These are phyloP conservation scores for Blastomyces silverae DNA, from an alignment of 2,329 filamentous ascomycete genomes.

Conservation along the genomic window DNA sequence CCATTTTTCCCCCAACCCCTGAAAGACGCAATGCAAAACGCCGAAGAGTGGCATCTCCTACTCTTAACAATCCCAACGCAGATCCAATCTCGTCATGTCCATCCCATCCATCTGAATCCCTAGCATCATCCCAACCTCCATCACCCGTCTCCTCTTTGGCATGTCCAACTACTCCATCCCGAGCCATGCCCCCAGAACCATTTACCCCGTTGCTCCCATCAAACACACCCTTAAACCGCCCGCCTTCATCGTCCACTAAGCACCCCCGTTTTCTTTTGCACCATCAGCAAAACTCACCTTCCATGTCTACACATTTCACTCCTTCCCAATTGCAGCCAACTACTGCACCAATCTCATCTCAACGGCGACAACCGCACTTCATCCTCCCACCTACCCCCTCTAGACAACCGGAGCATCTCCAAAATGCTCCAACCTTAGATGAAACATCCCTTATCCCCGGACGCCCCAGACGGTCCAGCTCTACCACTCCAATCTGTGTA, in stretches of 20 bases:
- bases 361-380: constrained; percentile 33
- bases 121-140: background rate
- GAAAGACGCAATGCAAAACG: constrained; percentile 28
- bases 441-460: constrained; percentile 26
- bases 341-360: constrained; percentile 12
- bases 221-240: constrained; percentile 10
- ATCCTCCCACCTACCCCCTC: constrained; percentile 36
- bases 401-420: constrained; percentile 23
- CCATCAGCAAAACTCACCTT: background rate
- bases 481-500: constrained; percentile 25
- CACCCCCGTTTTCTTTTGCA: constrained; percentile 13
- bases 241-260: constrained; percentile 11
- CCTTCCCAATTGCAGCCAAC: constrained; percentile 7
- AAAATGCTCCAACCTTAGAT: constrained; percentile 21
- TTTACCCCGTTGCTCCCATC: constrained; percentile 17
- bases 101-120: constrained; percentile 8
- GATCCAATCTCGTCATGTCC: constrained; percentile 24
- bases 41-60: constrained; percentile 26
- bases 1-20: constrained; percentile 27
- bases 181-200: constrained; percentile 10
- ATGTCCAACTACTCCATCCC: background rate
- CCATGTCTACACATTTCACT: background rate
- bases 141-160: constrained; percentile 19
- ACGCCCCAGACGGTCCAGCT: constrained; percentile 26
- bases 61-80: constrained; percentile 11